Evolutionary conservation across 345 rosid genomes (phyloP).

Genomic region (Garcia nutans): DNA sequence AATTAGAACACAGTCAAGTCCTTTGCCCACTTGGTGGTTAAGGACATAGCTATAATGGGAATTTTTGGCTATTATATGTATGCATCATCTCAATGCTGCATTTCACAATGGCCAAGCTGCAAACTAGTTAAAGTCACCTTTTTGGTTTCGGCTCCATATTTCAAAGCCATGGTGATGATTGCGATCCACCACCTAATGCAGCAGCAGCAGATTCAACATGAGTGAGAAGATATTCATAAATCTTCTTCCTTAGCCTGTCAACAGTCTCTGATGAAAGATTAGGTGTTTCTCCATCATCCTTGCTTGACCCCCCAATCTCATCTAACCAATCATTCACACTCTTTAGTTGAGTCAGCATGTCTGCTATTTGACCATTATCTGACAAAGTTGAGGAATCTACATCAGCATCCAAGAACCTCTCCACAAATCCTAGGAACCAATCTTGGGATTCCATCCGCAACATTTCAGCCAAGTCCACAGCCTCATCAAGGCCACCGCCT

Average conservation of each 20-base stretch:
- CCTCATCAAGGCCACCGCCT: slow-evolving; percentile 65
- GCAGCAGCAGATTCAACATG: slow-evolving; percentile 96
- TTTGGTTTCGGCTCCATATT: slow-evolving; percentile 49
- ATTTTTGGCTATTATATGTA: not conserved
- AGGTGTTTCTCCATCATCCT: slow-evolving; percentile 54
- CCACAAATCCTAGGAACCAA: slow-evolving; percentile 91
- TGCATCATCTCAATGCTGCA: slow-evolving; percentile 15
- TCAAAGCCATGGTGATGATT: slow-evolving; percentile 42
- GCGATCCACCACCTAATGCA: slow-evolving; percentile 71
- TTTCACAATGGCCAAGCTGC: slow-evolving; percentile 2
- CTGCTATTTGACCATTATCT: slow-evolving; percentile 81
- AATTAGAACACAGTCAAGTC: slow-evolving; percentile 3
- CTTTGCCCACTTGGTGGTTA: slow-evolving; percentile 15
- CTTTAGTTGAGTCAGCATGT: slow-evolving; percentile 90
- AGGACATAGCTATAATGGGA: slow-evolving; percentile 8
- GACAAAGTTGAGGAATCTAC: slow-evolving; percentile 57
- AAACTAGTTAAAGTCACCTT: slow-evolving; percentile 36
- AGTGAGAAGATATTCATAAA: slow-evolving; percentile 80
- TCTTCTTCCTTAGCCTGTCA: slow-evolving; percentile 76
- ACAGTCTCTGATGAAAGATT: slow-evolving; percentile 60
- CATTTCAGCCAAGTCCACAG: slow-evolving; percentile 73
- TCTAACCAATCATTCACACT: slow-evolving; percentile 95
- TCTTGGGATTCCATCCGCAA: slow-evolving; percentile 73
- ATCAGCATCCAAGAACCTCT: slow-evolving; percentile 82
- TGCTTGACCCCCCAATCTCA: slow-evolving; percentile 56